Conservation (phyloP, 2,329 filamentous ascomycete genomes). For the Lecanicillium sp. region DNA sequence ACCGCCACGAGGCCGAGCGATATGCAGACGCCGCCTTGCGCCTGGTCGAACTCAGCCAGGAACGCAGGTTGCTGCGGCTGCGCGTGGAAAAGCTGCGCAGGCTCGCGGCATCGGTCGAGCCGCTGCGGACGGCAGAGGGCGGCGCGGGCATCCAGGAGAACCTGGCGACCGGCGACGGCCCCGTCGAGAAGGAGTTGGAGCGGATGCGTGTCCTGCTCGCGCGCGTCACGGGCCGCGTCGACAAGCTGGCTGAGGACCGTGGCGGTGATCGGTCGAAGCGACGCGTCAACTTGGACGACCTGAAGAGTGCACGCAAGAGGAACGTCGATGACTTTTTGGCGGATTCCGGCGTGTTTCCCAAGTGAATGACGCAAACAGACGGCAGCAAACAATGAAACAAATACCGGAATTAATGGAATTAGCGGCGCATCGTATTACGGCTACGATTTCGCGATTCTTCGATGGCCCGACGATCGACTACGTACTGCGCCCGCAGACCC, state of each 20-base stretch:
- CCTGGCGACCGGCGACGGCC: constrained; percentile 55
- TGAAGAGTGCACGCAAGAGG: constrained; percentile 30
- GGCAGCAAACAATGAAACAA: neutral
- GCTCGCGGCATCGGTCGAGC: constrained; percentile 43
- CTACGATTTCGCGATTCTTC: no score
- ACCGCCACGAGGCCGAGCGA: constrained; percentile 39
- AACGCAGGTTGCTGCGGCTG: constrained; percentile 24
- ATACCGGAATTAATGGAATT: no score
- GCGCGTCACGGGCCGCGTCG: constrained; percentile 48
- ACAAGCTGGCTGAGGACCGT: constrained; percentile 22
- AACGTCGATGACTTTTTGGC: constrained; percentile 35
- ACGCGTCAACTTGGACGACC: constrained; percentile 20
- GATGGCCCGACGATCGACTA: no score
- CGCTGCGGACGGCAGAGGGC: constrained; percentile 21
- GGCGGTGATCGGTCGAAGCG: constrained; percentile 14
- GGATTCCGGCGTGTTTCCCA: constrained; percentile 14
- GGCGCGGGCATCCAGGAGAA: constrained; percentile 52
- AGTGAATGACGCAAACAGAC: neutral
- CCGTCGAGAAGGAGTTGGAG: constrained; percentile 58
- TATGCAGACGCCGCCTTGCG: constrained; percentile 43
- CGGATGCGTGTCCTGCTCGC: constrained; percentile 57
- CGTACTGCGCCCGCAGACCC: no score
- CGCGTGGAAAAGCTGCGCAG: constrained; percentile 39
- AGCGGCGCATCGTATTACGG: no score
- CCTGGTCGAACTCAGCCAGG: constrained; percentile 40